phyloP scores from a whole-genome alignment of 345 rosid species.

The Lepidium africanum region DNA sequence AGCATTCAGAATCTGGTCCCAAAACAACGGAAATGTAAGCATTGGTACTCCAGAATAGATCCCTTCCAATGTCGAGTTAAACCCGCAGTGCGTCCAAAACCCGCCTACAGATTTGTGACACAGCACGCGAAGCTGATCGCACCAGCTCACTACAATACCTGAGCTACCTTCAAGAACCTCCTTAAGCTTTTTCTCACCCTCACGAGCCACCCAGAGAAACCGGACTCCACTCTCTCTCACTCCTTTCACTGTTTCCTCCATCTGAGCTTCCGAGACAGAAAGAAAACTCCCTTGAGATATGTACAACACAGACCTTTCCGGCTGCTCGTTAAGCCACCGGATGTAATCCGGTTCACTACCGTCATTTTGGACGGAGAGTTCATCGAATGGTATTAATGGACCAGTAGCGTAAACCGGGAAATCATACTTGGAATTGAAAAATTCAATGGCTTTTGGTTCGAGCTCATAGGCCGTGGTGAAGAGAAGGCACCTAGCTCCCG shows the following conservation, averaged over 20 bases:
- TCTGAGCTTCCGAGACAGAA: conserved; percentile 27
- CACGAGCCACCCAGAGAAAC: conserved; percentile 46
- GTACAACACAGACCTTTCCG: conserved; percentile 33
- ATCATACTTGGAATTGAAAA: conserved; percentile 14
- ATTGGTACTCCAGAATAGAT: conserved; percentile 40
- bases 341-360: not conserved
- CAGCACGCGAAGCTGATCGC: conserved; percentile 50
- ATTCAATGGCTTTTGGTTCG: conserved; percentile 36
- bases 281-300: conserved; percentile 39
- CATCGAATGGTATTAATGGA: conserved; percentile 36
- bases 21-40: conserved; percentile 43
- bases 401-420: conserved; percentile 35
- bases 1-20: conserved; percentile 44
- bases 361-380: not conserved
- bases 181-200: not conserved
- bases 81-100: conserved; percentile 67
- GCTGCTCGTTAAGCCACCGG: conserved; percentile 37
- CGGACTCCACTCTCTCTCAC: conserved; percentile 25
- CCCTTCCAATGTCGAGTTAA: conserved; percentile 58
- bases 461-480: conserved; percentile 46
- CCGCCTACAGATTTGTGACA: conserved; percentile 46
- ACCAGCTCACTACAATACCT: conserved; percentile 38
- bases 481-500: conserved; percentile 43
- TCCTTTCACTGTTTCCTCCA: conserved; percentile 38
- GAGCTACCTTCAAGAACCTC: conserved; percentile 5